A percentile compares a stretch with the other conserved stretches of the same genome.
phyloP scores from a whole-genome alignment of 2,329 filamentous ascomycete species.

The Corniculantispora saksenae region DNA sequence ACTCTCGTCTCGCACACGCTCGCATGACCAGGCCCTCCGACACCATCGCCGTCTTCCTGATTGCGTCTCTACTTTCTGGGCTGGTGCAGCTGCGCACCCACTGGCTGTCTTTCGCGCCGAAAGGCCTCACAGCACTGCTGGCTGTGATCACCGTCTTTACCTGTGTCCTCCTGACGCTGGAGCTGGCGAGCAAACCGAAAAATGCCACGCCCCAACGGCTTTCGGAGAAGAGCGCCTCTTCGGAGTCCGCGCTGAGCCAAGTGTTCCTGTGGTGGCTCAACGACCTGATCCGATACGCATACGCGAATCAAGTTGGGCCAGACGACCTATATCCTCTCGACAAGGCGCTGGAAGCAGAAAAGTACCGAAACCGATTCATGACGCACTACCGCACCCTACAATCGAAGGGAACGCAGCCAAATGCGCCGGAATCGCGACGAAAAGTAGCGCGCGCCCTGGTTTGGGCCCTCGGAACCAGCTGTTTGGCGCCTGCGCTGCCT shows the following conservation, averaged over 20 bases:
- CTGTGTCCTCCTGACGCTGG: neutral
- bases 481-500: constrained; percentile 1
- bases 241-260: neutral
- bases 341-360: neutral
- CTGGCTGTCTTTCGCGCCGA: neutral
- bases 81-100: constrained; percentile 8
- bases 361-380: constrained; percentile 5
- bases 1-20: neutral
- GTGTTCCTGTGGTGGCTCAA: constrained; percentile 14
- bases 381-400: neutral
- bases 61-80: neutral
- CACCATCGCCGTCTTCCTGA: constrained; percentile 4
- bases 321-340: constrained; percentile 10
- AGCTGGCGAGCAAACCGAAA: constrained; percentile 6
- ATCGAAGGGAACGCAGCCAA: neutral
- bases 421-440: neutral
- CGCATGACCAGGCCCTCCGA: neutral
- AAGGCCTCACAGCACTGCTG: neutral
- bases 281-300: constrained; percentile 7
- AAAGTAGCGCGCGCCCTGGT: neutral
- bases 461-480: neutral
- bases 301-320: neutral
- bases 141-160: neutral
- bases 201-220: neutral
- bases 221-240: neutral